Evolutionary conservation across 1,284 basidiomycete genomes (phyloP).

Genomic region (Puccinia polysora): DNA sequence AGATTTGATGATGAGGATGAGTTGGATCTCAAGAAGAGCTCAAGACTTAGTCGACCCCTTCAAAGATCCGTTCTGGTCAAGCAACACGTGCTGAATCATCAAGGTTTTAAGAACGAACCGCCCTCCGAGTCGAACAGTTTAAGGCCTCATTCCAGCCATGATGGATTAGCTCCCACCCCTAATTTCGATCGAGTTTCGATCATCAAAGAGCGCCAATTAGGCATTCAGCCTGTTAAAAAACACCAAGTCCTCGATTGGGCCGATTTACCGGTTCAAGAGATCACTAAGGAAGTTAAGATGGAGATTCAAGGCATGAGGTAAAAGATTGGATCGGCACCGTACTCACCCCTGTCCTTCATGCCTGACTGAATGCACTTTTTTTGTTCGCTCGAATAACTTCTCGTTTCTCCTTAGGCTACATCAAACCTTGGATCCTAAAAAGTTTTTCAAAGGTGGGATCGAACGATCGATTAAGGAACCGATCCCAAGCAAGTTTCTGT

Average conservation of each 20-base stretch:
- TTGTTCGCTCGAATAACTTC: too few species aligned
- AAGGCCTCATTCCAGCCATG: neutral
- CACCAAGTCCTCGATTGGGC: neutral
- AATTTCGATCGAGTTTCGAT: neutral
- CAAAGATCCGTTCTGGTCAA: neutral
- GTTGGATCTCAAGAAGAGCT: neutral
- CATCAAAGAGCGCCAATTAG: neutral
- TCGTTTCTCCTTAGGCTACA: conserved; percentile 48
- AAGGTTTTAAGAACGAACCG: neutral
- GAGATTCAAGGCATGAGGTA: conserved; percentile 41
- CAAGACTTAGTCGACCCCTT: neutral
- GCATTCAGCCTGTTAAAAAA: neutral
- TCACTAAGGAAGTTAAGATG: conserved; percentile 26
- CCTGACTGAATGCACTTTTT: neutral
- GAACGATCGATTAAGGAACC: conserved; percentile 29
- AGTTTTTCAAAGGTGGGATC: conserved; percentile 50
- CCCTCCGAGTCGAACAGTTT: neutral
- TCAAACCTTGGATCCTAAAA: conserved; percentile 52
- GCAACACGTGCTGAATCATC: neutral
- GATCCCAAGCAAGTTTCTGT: conserved; percentile 19
- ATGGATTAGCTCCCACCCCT: neutral
- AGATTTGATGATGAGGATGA: neutral
- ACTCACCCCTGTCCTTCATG: neutral
- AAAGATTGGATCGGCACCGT: neutral
- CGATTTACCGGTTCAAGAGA: conserved; percentile 15